Base-by-base conservation (phyloP, 768 basidiomycete genomes). In the Erythrobasidium yunnanense region DNA sequence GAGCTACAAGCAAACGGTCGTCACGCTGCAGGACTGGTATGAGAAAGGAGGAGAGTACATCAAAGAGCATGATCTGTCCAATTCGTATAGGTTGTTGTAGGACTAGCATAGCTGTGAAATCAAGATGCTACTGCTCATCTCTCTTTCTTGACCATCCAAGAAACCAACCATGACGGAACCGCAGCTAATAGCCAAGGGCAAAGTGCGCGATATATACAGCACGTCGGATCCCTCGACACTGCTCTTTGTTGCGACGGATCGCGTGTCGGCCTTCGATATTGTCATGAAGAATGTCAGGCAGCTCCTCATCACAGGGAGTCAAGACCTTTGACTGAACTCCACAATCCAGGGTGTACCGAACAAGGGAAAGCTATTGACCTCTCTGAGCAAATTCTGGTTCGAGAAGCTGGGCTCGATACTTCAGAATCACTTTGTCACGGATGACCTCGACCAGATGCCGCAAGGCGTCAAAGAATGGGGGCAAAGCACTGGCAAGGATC, bases 211-310 rank as follows among this genome's bases (percentile, higher is more conserved):
- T 76, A 85, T 99, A 74, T 97, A 99, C 77, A 84, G 85, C 4
- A 84, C 83, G 4, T 80, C 82, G 22, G 81, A 84, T 56, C 71
- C 74, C 8, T 76, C 78, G 55, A 77, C 77, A 63, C 81, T 99
- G 20, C 81, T 99, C 45, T 97, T 97, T 74, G 86, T 97, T 66
- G 92, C 93, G 11, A 86, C 88, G 8, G 95, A 99, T 78, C 82
- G 95, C 69, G 93, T 97, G 74, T 93, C 89, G 20, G 92, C 92
- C 0, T 97, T 89, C 79, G 93, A 99, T 80, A 87, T 95, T 71
- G 85, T 97, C 73, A 81, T 99, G 68, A 83, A 84, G 74, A 90
- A 93, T 77, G 93, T 96, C 75, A 72, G 88, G n/a, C n/a, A n/a
- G n/a, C n/a, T 80, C 30, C 1, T 20, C 1, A 56, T 45, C 38